phyloP scores from a whole-genome alignment of 2,329 filamentous ascomycete genomes.

The Ambrosiella cleistominuta region DNA sequence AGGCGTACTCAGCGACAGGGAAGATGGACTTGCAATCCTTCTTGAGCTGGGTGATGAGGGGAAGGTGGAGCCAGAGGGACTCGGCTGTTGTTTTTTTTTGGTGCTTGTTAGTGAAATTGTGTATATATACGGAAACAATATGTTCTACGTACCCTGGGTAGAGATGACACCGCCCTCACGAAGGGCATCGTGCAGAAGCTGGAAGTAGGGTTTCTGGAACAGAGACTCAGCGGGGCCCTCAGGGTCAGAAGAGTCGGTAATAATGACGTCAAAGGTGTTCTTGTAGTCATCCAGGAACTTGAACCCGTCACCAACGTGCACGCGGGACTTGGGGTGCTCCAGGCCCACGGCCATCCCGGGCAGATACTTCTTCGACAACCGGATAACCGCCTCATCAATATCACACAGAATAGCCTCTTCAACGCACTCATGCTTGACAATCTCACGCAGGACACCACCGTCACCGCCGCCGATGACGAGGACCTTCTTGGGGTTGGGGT shows the following conservation, averaged over 20 bases:
- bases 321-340: conserved; percentile 81
- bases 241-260: conserved; percentile 95
- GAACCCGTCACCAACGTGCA: conserved; percentile 92
- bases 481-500: conserved; percentile 96
- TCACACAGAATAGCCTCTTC: conserved; percentile 95
- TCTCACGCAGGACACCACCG: conserved; percentile 90
- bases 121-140: neutral
- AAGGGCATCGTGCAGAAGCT: conserved; percentile 78
- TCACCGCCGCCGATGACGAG: conserved; percentile 96
- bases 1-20: conserved; percentile 93
- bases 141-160: conserved; percentile 93
- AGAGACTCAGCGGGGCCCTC: conserved; percentile 91
- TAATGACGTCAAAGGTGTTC: conserved; percentile 97
- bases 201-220: conserved; percentile 98
- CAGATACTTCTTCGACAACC: conserved; percentile 94
- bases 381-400: conserved; percentile 97
- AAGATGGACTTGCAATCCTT: conserved; percentile 95
- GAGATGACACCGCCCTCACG: conserved; percentile 94
- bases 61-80: conserved; percentile 97
- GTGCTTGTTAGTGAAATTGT: neutral
- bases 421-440: conserved; percentile 96
- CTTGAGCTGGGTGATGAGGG: conserved; percentile 86
- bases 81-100: conserved; percentile 44
- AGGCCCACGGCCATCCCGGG: conserved; percentile 87
- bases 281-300: conserved; percentile 95